These are phyloP conservation scores for Sporisorium scitamineum DNA, from an alignment of 1,284 basidiomycete genomes.

Conservation along the genomic window DNA sequence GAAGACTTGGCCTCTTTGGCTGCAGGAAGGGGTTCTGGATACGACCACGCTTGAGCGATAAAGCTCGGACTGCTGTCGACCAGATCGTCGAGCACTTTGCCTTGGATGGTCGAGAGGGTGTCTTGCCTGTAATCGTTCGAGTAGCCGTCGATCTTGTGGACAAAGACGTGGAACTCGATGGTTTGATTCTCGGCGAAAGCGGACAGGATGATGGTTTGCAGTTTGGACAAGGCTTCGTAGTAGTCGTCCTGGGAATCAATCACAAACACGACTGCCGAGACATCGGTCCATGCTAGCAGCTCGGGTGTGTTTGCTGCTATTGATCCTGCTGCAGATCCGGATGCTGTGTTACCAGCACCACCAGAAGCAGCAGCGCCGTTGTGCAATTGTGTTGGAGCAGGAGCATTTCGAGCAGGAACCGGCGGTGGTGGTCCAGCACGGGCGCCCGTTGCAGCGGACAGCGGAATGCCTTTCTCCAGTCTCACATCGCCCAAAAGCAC, in stretches of 20 bases:
- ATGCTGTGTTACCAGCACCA: background rate
- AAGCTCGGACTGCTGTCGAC: slow-evolving; percentile 57
- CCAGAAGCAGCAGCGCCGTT: background rate
- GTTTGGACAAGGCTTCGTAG: slow-evolving; percentile 79
- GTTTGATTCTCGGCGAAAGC: slow-evolving; percentile 78
- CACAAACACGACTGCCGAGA: slow-evolving; percentile 82
- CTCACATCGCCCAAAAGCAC: slow-evolving; percentile 72
- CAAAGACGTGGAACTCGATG: slow-evolving; percentile 90
- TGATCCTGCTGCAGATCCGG: slow-evolving; percentile 1
- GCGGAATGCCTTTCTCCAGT: slow-evolving; percentile 46
- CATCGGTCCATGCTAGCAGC: slow-evolving; percentile 54
- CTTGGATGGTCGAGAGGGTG: slow-evolving; percentile 62
- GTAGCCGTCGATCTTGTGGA: slow-evolving; percentile 93
- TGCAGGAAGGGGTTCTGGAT: slow-evolving; percentile 31
- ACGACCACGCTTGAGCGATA: slow-evolving; percentile 49
- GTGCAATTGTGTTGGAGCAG: slow-evolving; percentile 5
- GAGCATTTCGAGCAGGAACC: slow-evolving; percentile 33
- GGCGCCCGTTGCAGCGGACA: slow-evolving; percentile 14
- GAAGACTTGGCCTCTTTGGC: slow-evolving; percentile 22
- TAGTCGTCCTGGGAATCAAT: slow-evolving; percentile 85
- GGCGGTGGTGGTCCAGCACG: slow-evolving; percentile 35
- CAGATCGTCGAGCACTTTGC: slow-evolving; percentile 64
- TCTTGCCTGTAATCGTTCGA: slow-evolving; percentile 88
- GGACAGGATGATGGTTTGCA: slow-evolving; percentile 71
- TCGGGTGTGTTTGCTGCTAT: slow-evolving; percentile 13